phyloP scores from a whole-genome alignment of 257 asterid species.

The Ajuga chamaepitys region DNA sequence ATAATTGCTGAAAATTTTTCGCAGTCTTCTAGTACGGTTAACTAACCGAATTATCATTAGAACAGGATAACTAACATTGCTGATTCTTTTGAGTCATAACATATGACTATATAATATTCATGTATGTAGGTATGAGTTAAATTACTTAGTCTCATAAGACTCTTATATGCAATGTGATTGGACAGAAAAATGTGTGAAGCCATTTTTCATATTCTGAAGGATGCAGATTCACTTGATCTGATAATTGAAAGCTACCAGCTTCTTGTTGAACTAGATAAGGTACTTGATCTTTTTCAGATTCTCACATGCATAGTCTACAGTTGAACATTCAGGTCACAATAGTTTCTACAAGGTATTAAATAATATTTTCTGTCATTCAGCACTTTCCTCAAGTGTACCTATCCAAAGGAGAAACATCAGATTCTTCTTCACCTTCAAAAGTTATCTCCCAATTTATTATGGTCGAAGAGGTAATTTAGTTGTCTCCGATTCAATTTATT shows the following conservation, averaged over 20 bases:
- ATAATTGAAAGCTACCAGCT: conserved; percentile 69
- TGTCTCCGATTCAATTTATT: conserved; percentile 12
- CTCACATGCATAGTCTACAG: not conserved
- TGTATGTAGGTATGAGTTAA: not conserved
- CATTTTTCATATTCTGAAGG: conserved; percentile 58
- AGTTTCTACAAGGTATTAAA: conserved; percentile 6
- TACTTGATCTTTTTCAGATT: conserved; percentile 15
- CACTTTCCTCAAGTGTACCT: conserved; percentile 55
- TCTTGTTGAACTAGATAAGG: conserved; percentile 69
- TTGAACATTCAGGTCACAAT: not conserved
- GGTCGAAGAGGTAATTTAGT: conserved; percentile 59
- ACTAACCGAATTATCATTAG: not conserved
- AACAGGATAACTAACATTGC: not conserved
- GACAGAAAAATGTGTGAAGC: conserved; percentile 74
- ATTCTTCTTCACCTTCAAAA: conserved; percentile 33
- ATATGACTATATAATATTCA: not conserved
- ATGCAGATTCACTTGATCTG: conserved; percentile 63
- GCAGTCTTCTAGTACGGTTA: not conserved
- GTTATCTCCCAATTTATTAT: conserved; percentile 23
- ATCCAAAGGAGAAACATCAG: conserved; percentile 34
- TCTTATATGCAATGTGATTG: conserved; percentile 19
- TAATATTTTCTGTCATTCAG: conserved; percentile 24
- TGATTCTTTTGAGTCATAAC: not conserved
- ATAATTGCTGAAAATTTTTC: not conserved
- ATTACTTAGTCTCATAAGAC: not conserved